phyloP scores from a whole-genome alignment of 2,329 filamentous ascomycete genomes.

The Cladophialophora immunda region DNA sequence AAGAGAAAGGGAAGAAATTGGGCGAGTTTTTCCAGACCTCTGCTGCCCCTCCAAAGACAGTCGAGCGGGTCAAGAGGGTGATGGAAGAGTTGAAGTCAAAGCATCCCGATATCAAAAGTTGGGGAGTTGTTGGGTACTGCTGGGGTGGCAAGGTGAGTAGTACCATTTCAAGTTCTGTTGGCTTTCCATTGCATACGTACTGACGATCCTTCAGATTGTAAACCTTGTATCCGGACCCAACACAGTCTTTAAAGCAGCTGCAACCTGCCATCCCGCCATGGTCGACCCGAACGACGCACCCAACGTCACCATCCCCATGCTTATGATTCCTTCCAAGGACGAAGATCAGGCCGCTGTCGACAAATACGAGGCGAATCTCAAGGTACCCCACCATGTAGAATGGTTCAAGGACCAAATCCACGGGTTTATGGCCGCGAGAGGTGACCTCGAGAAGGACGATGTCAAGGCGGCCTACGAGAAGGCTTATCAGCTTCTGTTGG shows the following conservation, averaged over 20 bases:
- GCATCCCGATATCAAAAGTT: conserved; percentile 58
- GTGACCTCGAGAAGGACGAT: conserved; percentile 50
- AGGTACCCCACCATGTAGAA: conserved; percentile 53
- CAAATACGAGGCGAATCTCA: conserved; percentile 50
- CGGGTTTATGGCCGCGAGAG: conserved; percentile 57
- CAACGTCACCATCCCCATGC: conserved; percentile 64
- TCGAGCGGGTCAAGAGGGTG: conserved; percentile 64
- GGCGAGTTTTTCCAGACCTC: conserved; percentile 66
- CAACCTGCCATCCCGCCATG: conserved; percentile 67
- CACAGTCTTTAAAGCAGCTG: conserved; percentile 66
- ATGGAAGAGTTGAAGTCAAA: conserved; percentile 62
- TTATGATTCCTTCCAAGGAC: conserved; percentile 65
- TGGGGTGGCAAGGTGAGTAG: conserved; percentile 60
- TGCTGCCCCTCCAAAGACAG: conserved; percentile 66
- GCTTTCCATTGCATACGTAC: background rate
- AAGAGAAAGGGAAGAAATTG: conserved; percentile 68
- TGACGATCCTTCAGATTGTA: conserved; percentile 30
- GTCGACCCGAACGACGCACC: conserved; percentile 66
- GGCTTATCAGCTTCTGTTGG: conserved; percentile 51
- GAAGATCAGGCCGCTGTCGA: conserved; percentile 61
- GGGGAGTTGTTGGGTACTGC: conserved; percentile 70
- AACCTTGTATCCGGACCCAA: conserved; percentile 66
- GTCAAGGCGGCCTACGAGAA: conserved; percentile 55
- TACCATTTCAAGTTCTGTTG: background rate
- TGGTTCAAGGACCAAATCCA: conserved; percentile 55